Evolutionary conservation across 2,329 filamentous ascomycete genomes (phyloP).

Genomic region (Fonsecaea multimorphosa): DNA sequence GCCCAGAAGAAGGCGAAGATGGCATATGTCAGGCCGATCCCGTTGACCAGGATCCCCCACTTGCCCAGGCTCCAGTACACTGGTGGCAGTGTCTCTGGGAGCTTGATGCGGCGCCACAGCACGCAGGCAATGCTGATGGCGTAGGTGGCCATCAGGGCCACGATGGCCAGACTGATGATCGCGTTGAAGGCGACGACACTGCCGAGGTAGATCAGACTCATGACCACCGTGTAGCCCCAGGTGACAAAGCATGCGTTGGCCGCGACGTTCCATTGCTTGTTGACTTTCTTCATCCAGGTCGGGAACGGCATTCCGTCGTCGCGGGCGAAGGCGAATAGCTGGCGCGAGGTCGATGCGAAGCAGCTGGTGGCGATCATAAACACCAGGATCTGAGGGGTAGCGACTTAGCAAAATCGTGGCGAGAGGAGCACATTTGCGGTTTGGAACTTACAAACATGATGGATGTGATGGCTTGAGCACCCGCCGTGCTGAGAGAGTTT

Average conservation of each 20-base stretch:
- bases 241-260: conserved; percentile 34
- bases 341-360: conserved; percentile 49
- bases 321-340: conserved; percentile 52
- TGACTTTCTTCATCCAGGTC: conserved; percentile 44
- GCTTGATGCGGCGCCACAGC: conserved; percentile 51
- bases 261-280: conserved; percentile 31
- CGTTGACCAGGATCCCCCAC: conserved; percentile 43
- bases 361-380: conserved; percentile 48
- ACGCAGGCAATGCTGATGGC: conserved; percentile 56
- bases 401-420: too few species aligned
- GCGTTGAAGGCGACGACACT: conserved; percentile 36
- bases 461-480: conserved; percentile 46
- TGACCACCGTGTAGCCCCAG: conserved; percentile 24
- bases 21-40: conserved; percentile 43
- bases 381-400: conserved; percentile 38
- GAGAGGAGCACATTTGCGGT: neutral
- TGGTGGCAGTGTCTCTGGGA: conserved; percentile 47
- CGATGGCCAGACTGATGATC: conserved; percentile 53
- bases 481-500: conserved; percentile 39
- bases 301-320: conserved; percentile 53
- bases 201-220: conserved; percentile 36
- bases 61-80: conserved; percentile 53
- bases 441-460: conserved; percentile 45
- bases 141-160: conserved; percentile 58
- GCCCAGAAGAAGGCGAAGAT: conserved; percentile 54